Evolutionary conservation across 2,329 filamentous ascomycete genomes (phyloP).

Genomic region (Cercospora beticola): DNA sequence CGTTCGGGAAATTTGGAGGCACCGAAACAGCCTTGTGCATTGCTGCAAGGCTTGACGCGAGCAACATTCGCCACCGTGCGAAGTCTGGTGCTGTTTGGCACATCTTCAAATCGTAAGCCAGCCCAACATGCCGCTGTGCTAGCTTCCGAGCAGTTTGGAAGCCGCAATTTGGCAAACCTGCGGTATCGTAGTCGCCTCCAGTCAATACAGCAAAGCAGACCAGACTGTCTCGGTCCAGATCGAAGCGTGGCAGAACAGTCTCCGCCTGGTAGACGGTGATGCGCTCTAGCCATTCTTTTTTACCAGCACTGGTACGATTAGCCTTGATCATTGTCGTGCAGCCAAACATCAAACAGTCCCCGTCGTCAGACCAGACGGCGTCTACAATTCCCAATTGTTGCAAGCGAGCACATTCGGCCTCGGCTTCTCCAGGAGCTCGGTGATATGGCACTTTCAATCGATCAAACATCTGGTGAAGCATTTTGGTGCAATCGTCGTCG

Average conservation of each 20-base stretch:
- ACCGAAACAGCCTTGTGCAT: slow-evolving; percentile 4
- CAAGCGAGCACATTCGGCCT: slow-evolving; percentile 49
- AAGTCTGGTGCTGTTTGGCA: slow-evolving; percentile 28
- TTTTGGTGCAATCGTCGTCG: slow-evolving; percentile 36
- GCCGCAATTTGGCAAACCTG: slow-evolving; percentile 42
- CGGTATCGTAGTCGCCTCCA: slow-evolving; percentile 45
- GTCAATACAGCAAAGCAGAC: slow-evolving; percentile 45
- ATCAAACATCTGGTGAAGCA: slow-evolving; percentile 42
- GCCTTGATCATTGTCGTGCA: slow-evolving; percentile 44
- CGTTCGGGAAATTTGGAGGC: slow-evolving; percentile 31
- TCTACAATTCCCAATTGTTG: slow-evolving; percentile 48
- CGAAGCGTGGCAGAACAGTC: slow-evolving; percentile 32
- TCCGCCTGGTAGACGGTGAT: slow-evolving; percentile 38
- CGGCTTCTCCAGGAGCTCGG: slow-evolving; percentile 49
- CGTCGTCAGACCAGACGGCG: slow-evolving; percentile 52
- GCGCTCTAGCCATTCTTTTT: slow-evolving; percentile 37
- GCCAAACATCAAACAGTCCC: slow-evolving; percentile 51
- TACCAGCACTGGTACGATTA: slow-evolving; percentile 36
- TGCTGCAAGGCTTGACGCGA: not conserved
- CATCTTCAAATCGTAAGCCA: slow-evolving; percentile 36
- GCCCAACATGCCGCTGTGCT: slow-evolving; percentile 35
- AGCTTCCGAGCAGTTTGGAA: slow-evolving; percentile 33
- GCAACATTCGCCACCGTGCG: slow-evolving; percentile 22
- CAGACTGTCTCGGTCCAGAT: slow-evolving; percentile 40
- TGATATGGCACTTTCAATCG: slow-evolving; percentile 46